These are phyloP conservation scores for Hypoxylon intermedium DNA, from an alignment of 495 filamentous ascomycete species.

Conservation along the genomic window DNA sequence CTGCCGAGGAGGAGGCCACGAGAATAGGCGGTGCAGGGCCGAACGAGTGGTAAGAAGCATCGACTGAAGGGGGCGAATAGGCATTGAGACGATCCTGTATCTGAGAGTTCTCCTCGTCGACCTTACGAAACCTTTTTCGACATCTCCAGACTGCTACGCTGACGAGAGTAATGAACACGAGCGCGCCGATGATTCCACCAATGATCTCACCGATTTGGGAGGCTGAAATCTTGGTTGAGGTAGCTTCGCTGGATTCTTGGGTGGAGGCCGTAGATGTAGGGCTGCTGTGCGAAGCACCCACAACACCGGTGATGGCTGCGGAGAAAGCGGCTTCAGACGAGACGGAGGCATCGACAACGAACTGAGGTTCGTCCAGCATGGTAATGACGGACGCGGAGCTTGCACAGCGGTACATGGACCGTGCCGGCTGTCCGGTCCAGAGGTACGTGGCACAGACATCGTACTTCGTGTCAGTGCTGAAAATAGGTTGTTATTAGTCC, in stretches of 20 bases:
- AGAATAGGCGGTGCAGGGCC: too few relatives aligned
- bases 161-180: slow-evolving; percentile 34
- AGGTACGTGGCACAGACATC: slow-evolving; percentile 47
- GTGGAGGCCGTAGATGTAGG: too few relatives aligned
- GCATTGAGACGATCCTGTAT: background rate
- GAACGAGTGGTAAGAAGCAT: too few relatives aligned
- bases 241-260: background rate
- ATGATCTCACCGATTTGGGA: slow-evolving; percentile 32
- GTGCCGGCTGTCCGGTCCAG: slow-evolving; percentile 41
- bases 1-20: too few relatives aligned
- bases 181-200: slow-evolving; percentile 43
- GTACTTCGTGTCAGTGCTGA: slow-evolving; percentile 10
- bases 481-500: slow-evolving; percentile 12
- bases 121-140: background rate
- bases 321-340: slow-evolving; percentile 2
- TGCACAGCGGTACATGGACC: slow-evolving; percentile 50
- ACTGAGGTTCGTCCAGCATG: slow-evolving; percentile 44
- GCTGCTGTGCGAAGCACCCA: background rate
- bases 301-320: background rate
- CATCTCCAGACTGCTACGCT: background rate
- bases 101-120: background rate
- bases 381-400: slow-evolving; percentile 25
- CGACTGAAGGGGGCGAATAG: too few relatives aligned
- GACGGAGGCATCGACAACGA: slow-evolving; percentile 35
- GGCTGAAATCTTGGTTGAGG: slow-evolving; percentile 6